Base-by-base conservation (phyloP, 805 yeast genomes). In the Lachancea waltii region DNA sequence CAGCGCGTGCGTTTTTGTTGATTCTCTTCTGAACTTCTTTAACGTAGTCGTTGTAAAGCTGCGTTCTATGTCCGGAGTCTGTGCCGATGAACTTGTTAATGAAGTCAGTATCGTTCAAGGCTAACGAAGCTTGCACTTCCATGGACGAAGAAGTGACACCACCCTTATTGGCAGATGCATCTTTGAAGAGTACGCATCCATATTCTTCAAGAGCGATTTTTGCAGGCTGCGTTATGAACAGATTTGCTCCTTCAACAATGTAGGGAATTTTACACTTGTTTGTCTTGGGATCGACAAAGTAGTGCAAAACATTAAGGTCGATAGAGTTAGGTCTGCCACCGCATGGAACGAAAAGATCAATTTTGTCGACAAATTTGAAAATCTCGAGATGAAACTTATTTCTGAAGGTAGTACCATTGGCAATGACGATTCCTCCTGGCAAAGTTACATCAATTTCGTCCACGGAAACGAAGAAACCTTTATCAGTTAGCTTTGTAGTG, bases 291-390 rank as follows among this genome's bases (percentile, higher is more conserved):
- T 83, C 85, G 49, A 92, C 75, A 52, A 86, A 75, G 38, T 66
- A 66, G 46, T 69, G 67, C 42, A 89, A 92, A 54, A 84, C 92
- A 62, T 78, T 81, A 47, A 89, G 77, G 62, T 89, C 94, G 60
- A 90, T 79, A 15, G 97, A 94, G 51, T 85, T 90, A 43, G 98
- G 98, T 66, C 98, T 82, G 51, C 98, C 98, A 63, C 98, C 98
- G 65, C 98, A 90, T 42, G 98, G 98, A 30, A 89, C 97, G 65
- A 92, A 89, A 56, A 90, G 68, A 53, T 86, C 87, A 44, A 87
- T 71, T 22, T 73, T 72, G 31, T 75, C 73, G 53, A 76, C 77
- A 44, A 73, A 73, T 43, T 82, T 79, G 45, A 77, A 73, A 43
- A 82, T 60, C 49, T 78, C 75, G 48, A 85, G 70, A 60, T 90